These are phyloP conservation scores for Arachis monticola DNA, from an alignment of 331 rosid species.

Conservation along the genomic window DNA sequence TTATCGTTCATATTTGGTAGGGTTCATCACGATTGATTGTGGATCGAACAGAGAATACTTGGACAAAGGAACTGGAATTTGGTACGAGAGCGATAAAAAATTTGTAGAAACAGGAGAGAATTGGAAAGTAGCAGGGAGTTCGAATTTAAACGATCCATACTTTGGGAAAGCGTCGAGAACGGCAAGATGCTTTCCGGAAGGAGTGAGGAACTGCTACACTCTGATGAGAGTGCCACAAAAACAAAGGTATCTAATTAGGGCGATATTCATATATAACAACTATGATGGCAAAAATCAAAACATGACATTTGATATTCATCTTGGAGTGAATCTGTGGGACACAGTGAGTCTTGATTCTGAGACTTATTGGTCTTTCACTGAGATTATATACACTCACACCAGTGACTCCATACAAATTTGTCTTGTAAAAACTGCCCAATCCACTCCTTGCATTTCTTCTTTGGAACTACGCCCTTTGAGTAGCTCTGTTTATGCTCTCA, in stretches of 20 bases:
- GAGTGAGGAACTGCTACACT: constrained; percentile 30
- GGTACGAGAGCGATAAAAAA: background rate
- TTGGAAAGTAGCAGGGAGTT: background rate
- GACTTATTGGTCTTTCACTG: background rate
- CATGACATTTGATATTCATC: background rate
- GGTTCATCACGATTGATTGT: constrained; percentile 41
- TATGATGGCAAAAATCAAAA: constrained; percentile 2
- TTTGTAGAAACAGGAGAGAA: constrained; percentile 4
- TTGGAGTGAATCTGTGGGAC: constrained; percentile 7
- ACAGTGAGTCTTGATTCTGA: background rate
- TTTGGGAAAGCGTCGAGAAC: background rate
- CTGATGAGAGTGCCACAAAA: background rate
- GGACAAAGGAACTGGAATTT: constrained; percentile 5
- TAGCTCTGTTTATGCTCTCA: background rate
- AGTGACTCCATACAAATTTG: constrained; percentile 33
- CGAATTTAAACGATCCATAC: background rate
- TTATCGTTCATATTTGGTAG: background rate
- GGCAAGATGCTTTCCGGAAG: constrained; percentile 31
- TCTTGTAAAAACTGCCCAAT: constrained; percentile 14
- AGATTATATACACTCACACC: constrained; percentile 8
- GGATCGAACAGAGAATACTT: background rate
- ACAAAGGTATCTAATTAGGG: background rate
- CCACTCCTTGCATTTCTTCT: constrained; percentile 35
- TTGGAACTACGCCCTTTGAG: constrained; percentile 35
- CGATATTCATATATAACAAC: constrained; percentile 15